Evolutionary conservation across 106 monocot species (phyloP), one percentile per base, ranked within the genome.

Genomic region (Acanthochlamys bracteata): DNA sequence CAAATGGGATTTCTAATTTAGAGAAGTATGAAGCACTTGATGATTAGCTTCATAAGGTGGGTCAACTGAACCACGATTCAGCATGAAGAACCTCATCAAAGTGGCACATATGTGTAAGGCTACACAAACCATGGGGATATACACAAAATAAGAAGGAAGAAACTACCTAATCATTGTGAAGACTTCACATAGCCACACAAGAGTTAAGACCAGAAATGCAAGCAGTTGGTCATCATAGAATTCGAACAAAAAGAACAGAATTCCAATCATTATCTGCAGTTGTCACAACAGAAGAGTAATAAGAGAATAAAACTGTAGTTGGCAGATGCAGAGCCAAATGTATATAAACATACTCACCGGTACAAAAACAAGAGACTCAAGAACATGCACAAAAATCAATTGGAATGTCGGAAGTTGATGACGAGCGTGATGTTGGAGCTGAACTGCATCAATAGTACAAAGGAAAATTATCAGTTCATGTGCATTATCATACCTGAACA

Each of bases 141-240:
- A 45, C 13, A 45, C 24, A 41, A n/a, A 42, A 49, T 20, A 71
- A 57, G 39, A 13, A 60, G 42, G 12, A 49, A 20, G 20, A 12
- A 13, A 70, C 8, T 74, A 98, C 98, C 98, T 98, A 63, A 98
- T 98, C 92, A 98, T 85, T 13, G 88, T 98, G 71, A 98, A 98
- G 40, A 98, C 72, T 79, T 98, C 98, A 66, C 98, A 98, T 47
- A 98, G 67, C 98, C 98, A 98, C 13, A 98, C 92, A 75, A 98
- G 53, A 54, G 88, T 86, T 67, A 98, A 73, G 42, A 98, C 92
- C 67, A 98, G 72, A 63, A 98, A 98, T 25, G 98, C 98, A 67
- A 98, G 98, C 25, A 92, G 74, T 70, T 92, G 98, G 52, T 98
- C 98, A 79, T 98, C 98, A 67, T 98, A 98, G 72, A 98, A 98